Conservation (phyloP, 495 filamentous ascomycete genomes). For the Chaetomium fimeti region DNA sequence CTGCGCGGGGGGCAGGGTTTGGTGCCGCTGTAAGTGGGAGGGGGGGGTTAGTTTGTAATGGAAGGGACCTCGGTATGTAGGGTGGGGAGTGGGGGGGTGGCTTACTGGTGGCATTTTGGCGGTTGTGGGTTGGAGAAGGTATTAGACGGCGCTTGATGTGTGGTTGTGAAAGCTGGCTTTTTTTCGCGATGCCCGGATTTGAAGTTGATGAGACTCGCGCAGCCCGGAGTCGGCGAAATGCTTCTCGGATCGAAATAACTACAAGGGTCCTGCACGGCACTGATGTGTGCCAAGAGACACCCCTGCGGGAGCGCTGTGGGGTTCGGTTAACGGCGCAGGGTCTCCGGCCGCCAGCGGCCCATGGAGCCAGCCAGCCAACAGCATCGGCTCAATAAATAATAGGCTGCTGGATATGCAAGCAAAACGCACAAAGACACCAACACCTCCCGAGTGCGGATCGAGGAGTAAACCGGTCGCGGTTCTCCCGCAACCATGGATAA, state of each 20-base stretch:
- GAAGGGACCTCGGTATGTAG: background rate
- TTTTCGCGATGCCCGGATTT: background rate
- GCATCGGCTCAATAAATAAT: constrained; percentile 8
- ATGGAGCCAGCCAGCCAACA: constrained; percentile 14
- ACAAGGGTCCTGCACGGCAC: background rate
- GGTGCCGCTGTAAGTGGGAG: constrained; percentile 40
- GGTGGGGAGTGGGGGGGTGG: background rate
- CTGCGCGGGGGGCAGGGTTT: constrained; percentile 57
- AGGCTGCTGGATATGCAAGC: background rate
- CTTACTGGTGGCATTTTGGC: constrained; percentile 50
- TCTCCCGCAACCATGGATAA: constrained; percentile 33
- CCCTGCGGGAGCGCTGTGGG: constrained; percentile 13
- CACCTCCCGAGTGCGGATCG: background rate
- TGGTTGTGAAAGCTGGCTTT: background rate
- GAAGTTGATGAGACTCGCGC: too few species aligned
- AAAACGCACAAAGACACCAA: background rate
- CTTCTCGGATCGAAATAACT: background rate
- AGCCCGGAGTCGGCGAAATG: background rate
- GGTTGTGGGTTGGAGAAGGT: background rate
- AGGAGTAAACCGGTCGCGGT: background rate
- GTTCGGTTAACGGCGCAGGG: constrained; percentile 1
- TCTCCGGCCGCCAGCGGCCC: constrained; percentile 4
- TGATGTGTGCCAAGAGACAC: constrained; percentile 21
- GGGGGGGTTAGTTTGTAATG: constrained; percentile 15
- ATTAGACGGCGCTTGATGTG: background rate